Conservation (phyloP, 257 asterid genomes). For the Dorcoceras hygrometricum region DNA sequence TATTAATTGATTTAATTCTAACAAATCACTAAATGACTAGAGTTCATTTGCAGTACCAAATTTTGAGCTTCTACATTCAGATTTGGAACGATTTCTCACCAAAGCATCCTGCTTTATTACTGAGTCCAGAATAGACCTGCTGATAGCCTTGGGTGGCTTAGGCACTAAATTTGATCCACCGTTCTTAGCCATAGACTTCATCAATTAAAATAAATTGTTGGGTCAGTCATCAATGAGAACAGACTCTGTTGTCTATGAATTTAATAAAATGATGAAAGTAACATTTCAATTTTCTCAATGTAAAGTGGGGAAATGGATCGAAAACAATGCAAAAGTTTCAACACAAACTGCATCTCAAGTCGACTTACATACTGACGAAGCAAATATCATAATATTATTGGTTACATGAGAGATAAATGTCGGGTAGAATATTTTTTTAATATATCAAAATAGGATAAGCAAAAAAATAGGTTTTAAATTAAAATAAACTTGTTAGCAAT, state of each 20-base stretch:
- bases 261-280: not conserved
- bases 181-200: constrained; percentile 40
- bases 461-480: constrained; percentile 11
- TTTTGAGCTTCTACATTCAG: constrained; percentile 45
- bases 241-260: not conserved
- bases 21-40: not conserved
- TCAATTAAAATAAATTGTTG: constrained; percentile 20
- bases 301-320: not conserved
- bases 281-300: not conserved
- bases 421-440: too few relatives aligned
- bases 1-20: not conserved
- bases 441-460: not conserved
- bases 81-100: constrained; percentile 46
- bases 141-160: constrained; percentile 48
- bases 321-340: not conserved
- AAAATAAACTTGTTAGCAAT: not conserved
- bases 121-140: constrained; percentile 31
- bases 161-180: constrained; percentile 36
- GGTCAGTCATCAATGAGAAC: constrained; percentile 22
- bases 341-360: not conserved
- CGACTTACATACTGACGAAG: not conserved
- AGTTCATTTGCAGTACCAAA: constrained; percentile 35
- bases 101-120: constrained; percentile 54
- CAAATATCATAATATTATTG: not conserved
- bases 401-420: not conserved